Percentiles rank a stretch among this genome's conserved stretches.
Conservation (phyloP, 2,329 filamentous ascomycete species). For the Onygenales sp. region DNA sequence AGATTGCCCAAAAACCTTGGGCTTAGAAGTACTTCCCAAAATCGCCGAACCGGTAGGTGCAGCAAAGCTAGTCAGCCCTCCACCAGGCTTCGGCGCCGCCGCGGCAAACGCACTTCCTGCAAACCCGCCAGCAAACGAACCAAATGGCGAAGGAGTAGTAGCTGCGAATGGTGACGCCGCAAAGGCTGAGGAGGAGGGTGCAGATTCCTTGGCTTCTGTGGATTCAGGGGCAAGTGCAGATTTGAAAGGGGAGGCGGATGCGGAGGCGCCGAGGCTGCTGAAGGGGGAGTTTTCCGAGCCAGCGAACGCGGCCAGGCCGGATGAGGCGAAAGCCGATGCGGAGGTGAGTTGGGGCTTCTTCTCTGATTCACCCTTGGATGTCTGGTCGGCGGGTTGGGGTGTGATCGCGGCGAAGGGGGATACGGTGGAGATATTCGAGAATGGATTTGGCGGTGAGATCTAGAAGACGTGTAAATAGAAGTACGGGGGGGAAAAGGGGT, state of each 20-base stretch:
- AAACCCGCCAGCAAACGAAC: slow-evolving; percentile 23
- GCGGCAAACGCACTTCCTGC: slow-evolving; percentile 30
- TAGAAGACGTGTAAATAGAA: slow-evolving; percentile 7
- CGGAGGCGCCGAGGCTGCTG: slow-evolving; percentile 41
- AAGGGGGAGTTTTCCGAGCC: slow-evolving; percentile 55
- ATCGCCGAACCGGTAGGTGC: slow-evolving; percentile 44
- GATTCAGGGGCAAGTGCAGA: slow-evolving; percentile 11
- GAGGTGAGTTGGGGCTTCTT: slow-evolving; percentile 37
- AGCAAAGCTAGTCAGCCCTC: slow-evolving; percentile 59
- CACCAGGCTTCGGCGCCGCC: slow-evolving; percentile 31
- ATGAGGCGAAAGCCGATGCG: slow-evolving; percentile 55
- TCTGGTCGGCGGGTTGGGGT: slow-evolving; percentile 16
- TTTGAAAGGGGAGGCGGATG: slow-evolving; percentile 33
- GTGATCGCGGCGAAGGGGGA: slow-evolving; percentile 34
- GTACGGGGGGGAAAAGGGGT: not conserved
- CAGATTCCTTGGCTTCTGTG: slow-evolving; percentile 15
- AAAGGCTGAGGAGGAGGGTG: slow-evolving; percentile 6
- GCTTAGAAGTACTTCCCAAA: slow-evolving; percentile 26
- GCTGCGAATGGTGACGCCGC: slow-evolving; percentile 20
- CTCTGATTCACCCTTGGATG: slow-evolving; percentile 13
- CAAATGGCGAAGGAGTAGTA: slow-evolving; percentile 27
- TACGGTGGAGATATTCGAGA: slow-evolving; percentile 33
- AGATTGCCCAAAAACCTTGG: slow-evolving; percentile 66
- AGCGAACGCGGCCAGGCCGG: slow-evolving; percentile 58
- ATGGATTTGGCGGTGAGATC: slow-evolving; percentile 28